A percentile compares a stretch with the other conserved stretches of the same genome.
phyloP scores from a whole-genome alignment of 257 asterid genomes.

The Thymus mandschuricus region DNA sequence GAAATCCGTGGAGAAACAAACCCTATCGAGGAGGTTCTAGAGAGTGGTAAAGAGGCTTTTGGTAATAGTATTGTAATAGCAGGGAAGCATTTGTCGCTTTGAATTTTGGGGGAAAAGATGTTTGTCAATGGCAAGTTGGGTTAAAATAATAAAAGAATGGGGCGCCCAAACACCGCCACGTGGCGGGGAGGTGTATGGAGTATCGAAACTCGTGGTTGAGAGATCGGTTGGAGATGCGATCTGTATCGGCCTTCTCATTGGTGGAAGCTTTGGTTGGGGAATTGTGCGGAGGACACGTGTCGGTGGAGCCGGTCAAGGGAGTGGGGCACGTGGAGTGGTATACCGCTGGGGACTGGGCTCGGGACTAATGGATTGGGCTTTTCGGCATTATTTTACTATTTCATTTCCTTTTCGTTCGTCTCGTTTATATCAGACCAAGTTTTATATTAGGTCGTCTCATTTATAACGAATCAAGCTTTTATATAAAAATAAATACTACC shows the following conservation, averaged over 20 bases:
- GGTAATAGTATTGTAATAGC: not conserved
- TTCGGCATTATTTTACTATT: not conserved
- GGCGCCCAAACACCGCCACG: constrained; percentile 50
- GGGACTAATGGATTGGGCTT: constrained; percentile 27
- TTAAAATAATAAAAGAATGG: constrained; percentile 27
- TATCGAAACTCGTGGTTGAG: constrained; percentile 86
- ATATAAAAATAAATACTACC: too few relatives aligned
- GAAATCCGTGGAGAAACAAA: not conserved
- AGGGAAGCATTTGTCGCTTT: not conserved
- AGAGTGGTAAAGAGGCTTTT: constrained; percentile 25
- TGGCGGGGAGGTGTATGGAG: constrained; percentile 55
- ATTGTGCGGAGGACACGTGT: constrained; percentile 47
- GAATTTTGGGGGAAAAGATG: constrained; percentile 5
- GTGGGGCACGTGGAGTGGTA: constrained; percentile 5
- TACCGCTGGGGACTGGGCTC: constrained; percentile 17
- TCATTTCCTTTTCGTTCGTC: too few relatives aligned
- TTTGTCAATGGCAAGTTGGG: constrained; percentile 24
- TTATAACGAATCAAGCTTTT: too few relatives aligned
- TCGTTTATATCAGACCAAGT: too few relatives aligned
- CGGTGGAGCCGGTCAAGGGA: constrained; percentile 9
- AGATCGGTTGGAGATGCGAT: constrained; percentile 60
- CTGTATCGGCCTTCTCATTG: constrained; percentile 58
- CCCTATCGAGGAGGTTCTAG: constrained; percentile 56
- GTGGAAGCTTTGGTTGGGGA: constrained; percentile 37
- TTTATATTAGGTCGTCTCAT: too few relatives aligned